Conservation (phyloP, 352 stramenopile species). For the Elongisporangium prolatum region DNA sequence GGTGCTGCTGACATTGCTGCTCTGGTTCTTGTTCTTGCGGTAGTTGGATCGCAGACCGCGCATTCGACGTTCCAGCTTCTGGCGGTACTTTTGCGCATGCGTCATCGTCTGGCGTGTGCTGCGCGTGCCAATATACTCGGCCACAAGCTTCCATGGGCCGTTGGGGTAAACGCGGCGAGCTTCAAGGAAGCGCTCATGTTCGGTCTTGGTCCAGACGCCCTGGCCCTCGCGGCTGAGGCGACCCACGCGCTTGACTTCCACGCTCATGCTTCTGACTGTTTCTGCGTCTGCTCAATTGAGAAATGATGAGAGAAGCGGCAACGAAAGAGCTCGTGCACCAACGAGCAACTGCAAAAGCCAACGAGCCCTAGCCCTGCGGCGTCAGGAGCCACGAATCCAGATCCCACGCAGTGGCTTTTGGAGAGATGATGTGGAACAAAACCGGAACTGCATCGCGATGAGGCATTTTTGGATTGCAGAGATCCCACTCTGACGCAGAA, state of each 20-base stretch:
- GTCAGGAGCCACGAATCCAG: constrained; percentile 20
- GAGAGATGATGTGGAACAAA: constrained; percentile 7
- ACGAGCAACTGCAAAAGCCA: neutral
- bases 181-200: constrained; percentile 46
- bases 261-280: neutral
- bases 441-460: neutral
- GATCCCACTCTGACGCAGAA: neutral
- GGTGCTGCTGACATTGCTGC: neutral
- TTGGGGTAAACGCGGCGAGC: constrained; percentile 37
- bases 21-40: constrained; percentile 8
- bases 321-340: neutral
- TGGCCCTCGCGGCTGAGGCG: constrained; percentile 30
- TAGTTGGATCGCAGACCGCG: constrained; percentile 16
- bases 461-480: neutral
- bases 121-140: constrained; percentile 36
- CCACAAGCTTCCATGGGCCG: constrained; percentile 48
- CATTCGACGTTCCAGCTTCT: constrained; percentile 36
- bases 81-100: constrained; percentile 38
- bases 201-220: constrained; percentile 31
- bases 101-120: constrained; percentile 41
- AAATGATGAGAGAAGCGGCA: neutral
- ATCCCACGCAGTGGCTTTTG: constrained; percentile 16
- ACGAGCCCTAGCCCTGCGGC: constrained; percentile 4
- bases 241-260: constrained; percentile 1
- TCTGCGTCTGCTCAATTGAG: constrained; percentile 1